Base-by-base conservation (phyloP, 768 basidiomycete species). In the Lactarius quietus region DNA sequence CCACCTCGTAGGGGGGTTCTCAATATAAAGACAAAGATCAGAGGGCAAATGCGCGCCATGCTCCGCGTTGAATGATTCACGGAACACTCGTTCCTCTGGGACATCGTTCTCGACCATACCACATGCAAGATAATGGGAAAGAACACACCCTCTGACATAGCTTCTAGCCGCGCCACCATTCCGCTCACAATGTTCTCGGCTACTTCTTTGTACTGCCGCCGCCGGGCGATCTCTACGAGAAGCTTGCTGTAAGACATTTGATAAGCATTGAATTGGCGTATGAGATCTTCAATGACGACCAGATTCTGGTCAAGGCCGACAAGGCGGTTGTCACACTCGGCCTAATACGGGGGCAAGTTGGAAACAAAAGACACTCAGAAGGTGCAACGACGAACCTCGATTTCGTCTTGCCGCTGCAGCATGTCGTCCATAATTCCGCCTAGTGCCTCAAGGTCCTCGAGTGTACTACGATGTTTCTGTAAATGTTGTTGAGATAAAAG, bases 401-500 rank as follows among this genome's bases (percentile, higher is more conserved):
- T 83, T 7, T 76, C 74, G 60, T 89, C 83, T 72, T 92, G 90
- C 17, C 80, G 83, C 51, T 82, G 80, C 6, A 93, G 74, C 88
- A 93, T 91, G 59, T 88, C 87, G 0, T 79, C 78, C 86, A 93
- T 91, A 59, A 92, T 89, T 23, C 88, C 86, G 1, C 86, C 92
- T 4, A 93, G 80, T 69, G 88, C 86, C 55, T 93, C 90, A 23
- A 93, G 79, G 70, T 90, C 84, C 57, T 85, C 81, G 33, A 93
- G 74, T 17, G 79, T 81, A 38, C 70, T 75, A 17, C 76, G 72
- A 26, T 88, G 82, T 45, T 80, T 78, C 23, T 82, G 78, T 10
- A 91, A 69, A 68, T 82, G 81, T 59, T 79, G 77, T 66, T 81
- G 79, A 14, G 79, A 77, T 6, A 73, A 70, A 17, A 76, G 75